phyloP scores from a whole-genome alignment of 805 yeast species.

The Clavispora santaluciae region DNA sequence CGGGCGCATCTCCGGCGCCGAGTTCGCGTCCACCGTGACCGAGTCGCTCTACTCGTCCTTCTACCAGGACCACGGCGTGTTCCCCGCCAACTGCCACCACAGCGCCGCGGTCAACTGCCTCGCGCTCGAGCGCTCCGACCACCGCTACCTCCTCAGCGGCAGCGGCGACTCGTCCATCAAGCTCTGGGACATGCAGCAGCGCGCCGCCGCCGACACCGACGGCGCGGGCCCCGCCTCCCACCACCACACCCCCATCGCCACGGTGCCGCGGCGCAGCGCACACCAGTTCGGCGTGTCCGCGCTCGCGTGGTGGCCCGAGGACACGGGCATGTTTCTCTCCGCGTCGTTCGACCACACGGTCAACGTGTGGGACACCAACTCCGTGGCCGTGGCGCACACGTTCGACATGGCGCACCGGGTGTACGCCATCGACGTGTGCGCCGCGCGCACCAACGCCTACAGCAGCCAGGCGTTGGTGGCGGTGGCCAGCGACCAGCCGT shows the following conservation, averaged over 20 bases:
- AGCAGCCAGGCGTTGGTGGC: slow-evolving; percentile 51
- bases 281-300: slow-evolving; percentile 74
- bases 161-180: slow-evolving; percentile 67
- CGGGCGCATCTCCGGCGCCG: slow-evolving; percentile 25
- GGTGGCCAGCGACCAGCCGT: slow-evolving; percentile 66
- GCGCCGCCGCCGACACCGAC: slow-evolving; percentile 7
- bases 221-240: background rate
- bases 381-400: slow-evolving; percentile 59
- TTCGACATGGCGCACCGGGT: slow-evolving; percentile 61
- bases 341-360: slow-evolving; percentile 76
- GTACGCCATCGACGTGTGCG: slow-evolving; percentile 57
- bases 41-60: slow-evolving; percentile 34
- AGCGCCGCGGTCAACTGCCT: slow-evolving; percentile 57
- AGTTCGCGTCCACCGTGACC: slow-evolving; percentile 30
- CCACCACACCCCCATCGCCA: slow-evolving; percentile 19
- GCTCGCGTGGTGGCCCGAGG: slow-evolving; percentile 84
- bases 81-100: slow-evolving; percentile 41
- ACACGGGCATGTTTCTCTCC: slow-evolving; percentile 79
- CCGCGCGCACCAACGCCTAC: slow-evolving; percentile 15
- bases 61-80: slow-evolving; percentile 23
- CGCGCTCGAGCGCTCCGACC: slow-evolving; percentile 45
- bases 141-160: slow-evolving; percentile 57
- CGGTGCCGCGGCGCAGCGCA: slow-evolving; percentile 33
- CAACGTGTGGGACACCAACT: slow-evolving; percentile 76
- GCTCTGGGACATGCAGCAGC: slow-evolving; percentile 49